A percentile compares a stretch with the other conserved stretches of the same genome.
Conservation (phyloP, 805 yeast genomes). For the Candida gorgasii region DNA sequence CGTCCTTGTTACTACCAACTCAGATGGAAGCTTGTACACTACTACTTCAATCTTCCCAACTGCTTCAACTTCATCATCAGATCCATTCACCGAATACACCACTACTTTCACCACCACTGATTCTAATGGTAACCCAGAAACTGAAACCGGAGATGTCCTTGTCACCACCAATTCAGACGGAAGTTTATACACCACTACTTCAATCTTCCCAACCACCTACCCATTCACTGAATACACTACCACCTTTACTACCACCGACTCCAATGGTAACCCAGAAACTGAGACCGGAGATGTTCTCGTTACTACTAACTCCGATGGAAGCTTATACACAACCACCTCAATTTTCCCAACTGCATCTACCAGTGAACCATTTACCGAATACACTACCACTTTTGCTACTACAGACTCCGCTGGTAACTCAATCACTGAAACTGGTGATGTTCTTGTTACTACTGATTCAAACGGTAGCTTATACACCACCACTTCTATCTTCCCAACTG, state of each 20-base stretch:
- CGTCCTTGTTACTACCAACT: slow-evolving; percentile 19
- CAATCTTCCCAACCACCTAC: slow-evolving; percentile 12
- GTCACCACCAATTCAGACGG: slow-evolving; percentile 16
- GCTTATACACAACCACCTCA: slow-evolving; percentile 13
- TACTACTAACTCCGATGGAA: slow-evolving; percentile 20
- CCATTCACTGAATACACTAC: slow-evolving; percentile 18
- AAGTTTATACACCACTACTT: slow-evolving; percentile 20
- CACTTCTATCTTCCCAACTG: slow-evolving; percentile 15
- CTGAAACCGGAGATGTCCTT: slow-evolving; percentile 12
- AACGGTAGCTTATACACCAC: slow-evolving; percentile 18
- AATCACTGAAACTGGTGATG: slow-evolving; percentile 7
- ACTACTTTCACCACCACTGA: slow-evolving; percentile 19
- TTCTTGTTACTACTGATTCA: slow-evolving; percentile 17
- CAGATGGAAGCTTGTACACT: slow-evolving; percentile 18
- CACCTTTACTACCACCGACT: slow-evolving; percentile 17
- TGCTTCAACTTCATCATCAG: neutral
- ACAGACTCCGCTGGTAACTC: slow-evolving; percentile 18
- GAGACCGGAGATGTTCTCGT: slow-evolving; percentile 19
- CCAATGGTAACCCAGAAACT: slow-evolving; percentile 15
- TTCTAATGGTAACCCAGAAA: slow-evolving; percentile 14
- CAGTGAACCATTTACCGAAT: slow-evolving; percentile 13
- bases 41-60: slow-evolving; percentile 9
- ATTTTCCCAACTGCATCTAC: slow-evolving; percentile 15
- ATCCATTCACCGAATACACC: slow-evolving; percentile 17
- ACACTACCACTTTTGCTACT: slow-evolving; percentile 18